These are phyloP conservation scores for Colletotrichum sp. DNA, from an alignment of 2,329 filamentous ascomycete genomes.

Conservation along the genomic window DNA sequence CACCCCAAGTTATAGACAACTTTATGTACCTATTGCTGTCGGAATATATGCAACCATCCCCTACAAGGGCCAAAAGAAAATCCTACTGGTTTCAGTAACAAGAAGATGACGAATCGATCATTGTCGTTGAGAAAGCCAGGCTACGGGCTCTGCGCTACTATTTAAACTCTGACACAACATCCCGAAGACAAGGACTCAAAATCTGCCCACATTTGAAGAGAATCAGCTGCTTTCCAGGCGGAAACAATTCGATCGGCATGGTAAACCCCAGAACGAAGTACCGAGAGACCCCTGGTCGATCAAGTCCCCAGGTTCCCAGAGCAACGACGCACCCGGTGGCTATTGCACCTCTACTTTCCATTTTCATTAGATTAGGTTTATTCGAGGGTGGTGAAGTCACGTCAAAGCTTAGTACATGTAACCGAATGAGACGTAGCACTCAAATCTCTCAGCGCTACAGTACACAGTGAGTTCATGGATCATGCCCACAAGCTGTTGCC, in stretches of 20 bases:
- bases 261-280: neutral
- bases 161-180: neutral
- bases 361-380: too few species aligned
- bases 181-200: neutral
- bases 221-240: neutral
- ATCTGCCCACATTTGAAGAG: neutral
- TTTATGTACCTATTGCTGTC: neutral
- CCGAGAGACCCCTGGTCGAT: too few species aligned
- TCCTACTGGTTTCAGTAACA: fast-evolving
- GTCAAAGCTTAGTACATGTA: fast-evolving
- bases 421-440: too few species aligned
- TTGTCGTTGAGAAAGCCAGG: neutral
- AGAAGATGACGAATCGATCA: too few species aligned
- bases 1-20: fast-evolving
- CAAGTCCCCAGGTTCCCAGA: too few species aligned
- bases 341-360: too few species aligned
- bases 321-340: too few species aligned
- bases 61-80: fast-evolving
- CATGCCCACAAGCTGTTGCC: too few species aligned
- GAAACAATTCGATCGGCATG: fast-evolving
- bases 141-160: neutral
- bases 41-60: neutral
- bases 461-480: too few species aligned
- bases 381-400: too few species aligned
- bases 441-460: too few species aligned